Evolutionary conservation across 176 grass and related monocot species (phyloP), one percentile per base, ranked within the genome.

Genomic region (Carex scoparia): DNA sequence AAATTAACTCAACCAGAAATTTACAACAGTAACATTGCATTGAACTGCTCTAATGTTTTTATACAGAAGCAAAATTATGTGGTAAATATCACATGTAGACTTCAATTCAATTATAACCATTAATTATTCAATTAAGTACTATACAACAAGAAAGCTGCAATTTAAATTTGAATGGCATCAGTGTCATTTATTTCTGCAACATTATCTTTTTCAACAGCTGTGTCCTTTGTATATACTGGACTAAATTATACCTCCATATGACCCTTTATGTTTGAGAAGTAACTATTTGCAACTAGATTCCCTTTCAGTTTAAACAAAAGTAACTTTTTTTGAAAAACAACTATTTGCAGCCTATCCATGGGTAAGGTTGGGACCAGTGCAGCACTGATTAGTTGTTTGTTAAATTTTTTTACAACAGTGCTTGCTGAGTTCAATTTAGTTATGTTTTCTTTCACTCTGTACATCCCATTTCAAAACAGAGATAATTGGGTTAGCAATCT

Each of bases 31-130:
- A 76, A 76, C n/a, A 3, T 74, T 51, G 37, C 8, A 48, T 10
- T 11, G 1, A 74, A 27, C 12, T 68, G 65, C 32, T 28, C 7
- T 5, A 23, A 74, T 51, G 8, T 23, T 51, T 31, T 13, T 46
- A 23, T 11, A 49, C 38, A 28, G 38, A 68, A 54, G 10, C 11
- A 73, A 76, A 40, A 54, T 76, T 23, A 30, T 76, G n/a, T 71
- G 37, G 7, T 46, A 71, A n/a, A 71, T 19, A 44, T 19, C 68
- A 14, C 12, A 10, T 71, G 35, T 44, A 71, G 7, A 44, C 15
- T 71, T 19, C 37, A 28, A 74, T 74, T 74, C 18, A 74, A 23
- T 51, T 74, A 74, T 74, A 74, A 69, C 42, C 38, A 73, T 18
- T 16, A 64, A 64, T n/a, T 64, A 30, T 64, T 13, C n/a, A 42